A percentile compares a stretch with the other conserved stretches of the same genome.
These are phyloP conservation scores for Rasamsonia emersonii DNA, from an alignment of 2,329 filamentous ascomycete genomes.

Conservation along the genomic window DNA sequence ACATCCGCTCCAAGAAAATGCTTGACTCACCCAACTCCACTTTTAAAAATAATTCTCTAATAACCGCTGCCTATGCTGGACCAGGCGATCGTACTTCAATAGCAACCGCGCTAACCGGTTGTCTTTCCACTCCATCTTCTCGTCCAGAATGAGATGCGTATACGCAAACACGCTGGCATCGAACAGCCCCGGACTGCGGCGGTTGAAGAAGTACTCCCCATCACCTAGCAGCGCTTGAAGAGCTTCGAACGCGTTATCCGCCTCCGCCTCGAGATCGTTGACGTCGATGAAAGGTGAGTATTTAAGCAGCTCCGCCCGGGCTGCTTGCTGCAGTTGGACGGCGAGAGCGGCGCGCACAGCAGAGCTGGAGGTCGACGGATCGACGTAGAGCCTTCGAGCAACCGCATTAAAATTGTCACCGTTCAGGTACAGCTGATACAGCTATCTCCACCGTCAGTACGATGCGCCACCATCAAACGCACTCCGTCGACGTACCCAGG, in stretches of 20 bases:
- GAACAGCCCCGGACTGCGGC: conserved; percentile 58
- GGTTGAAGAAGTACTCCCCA: conserved; percentile 54
- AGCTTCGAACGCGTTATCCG: conserved; percentile 54
- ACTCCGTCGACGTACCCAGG: conserved; percentile 57
- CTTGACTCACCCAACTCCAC: conserved; percentile 3
- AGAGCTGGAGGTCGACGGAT: conserved; percentile 48
- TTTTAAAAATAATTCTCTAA: conserved; percentile 41
- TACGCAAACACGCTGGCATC: conserved; percentile 89
- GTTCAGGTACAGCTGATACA: conserved; percentile 74
- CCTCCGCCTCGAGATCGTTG: conserved; percentile 51
- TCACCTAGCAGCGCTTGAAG: conserved; percentile 51
- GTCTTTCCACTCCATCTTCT: conserved; percentile 55
- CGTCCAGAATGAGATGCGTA: conserved; percentile 67
- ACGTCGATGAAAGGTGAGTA: conserved; percentile 46
- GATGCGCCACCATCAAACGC: not conserved
- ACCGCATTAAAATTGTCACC: conserved; percentile 56
- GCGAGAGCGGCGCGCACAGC: conserved; percentile 57
- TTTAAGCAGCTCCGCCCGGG: conserved; percentile 64
- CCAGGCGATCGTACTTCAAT: conserved; percentile 51
- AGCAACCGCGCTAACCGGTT: conserved; percentile 52
- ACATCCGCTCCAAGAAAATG: conserved; percentile 1
- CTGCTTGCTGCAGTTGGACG: conserved; percentile 62
- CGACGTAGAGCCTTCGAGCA: conserved; percentile 63
- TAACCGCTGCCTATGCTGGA: conserved; percentile 55
- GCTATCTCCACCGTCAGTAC: conserved; percentile 33